A percentile compares a stretch with the other conserved stretches of the same genome.
Evolutionary conservation across 805 yeast genomes (phyloP).

Genomic region (Kodamaea lidongshanica): DNA sequence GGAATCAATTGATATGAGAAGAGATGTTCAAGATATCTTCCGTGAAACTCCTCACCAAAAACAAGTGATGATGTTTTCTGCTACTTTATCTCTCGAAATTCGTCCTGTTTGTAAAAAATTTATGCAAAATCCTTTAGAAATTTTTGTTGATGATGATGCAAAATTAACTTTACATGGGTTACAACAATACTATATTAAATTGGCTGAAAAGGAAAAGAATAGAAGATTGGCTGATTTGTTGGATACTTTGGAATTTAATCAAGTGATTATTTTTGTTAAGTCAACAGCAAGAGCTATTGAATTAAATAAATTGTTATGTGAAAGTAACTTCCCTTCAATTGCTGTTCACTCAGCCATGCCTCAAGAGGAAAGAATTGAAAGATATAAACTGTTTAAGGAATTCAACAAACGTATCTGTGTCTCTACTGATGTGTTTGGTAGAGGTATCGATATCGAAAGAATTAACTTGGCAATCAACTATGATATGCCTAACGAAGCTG

Average conservation of each 20-base stretch:
- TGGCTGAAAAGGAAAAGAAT: conserved; percentile 89
- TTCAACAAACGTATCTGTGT: conserved; percentile 98
- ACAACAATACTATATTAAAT: conserved; percentile 91
- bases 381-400: conserved; percentile 94
- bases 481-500: conserved; percentile 94
- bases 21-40: conserved; percentile 97
- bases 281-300: conserved; percentile 89
- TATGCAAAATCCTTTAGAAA: conserved; percentile 96
- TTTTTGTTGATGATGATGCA: conserved; percentile 95
- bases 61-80: conserved; percentile 99
- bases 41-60: conserved; percentile 96
- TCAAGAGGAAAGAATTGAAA: conserved; percentile 96
- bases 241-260: conserved; percentile 94
- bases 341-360: conserved; percentile 94
- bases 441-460: conserved; percentile 99
- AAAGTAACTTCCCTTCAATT: conserved; percentile 93
- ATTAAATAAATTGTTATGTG: conserved; percentile 80
- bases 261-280: conserved; percentile 93
- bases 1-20: conserved; percentile 89
- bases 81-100: conserved; percentile 88
- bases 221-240: conserved; percentile 84
- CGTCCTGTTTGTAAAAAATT: conserved; percentile 96
- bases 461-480: conserved; percentile 96
- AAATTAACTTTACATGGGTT: conserved; percentile 96
- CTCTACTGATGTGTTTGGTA: conserved; percentile 96